Conservation (phyloP, 208 protist species). For the Acanthamoeba castellanii region DNA sequence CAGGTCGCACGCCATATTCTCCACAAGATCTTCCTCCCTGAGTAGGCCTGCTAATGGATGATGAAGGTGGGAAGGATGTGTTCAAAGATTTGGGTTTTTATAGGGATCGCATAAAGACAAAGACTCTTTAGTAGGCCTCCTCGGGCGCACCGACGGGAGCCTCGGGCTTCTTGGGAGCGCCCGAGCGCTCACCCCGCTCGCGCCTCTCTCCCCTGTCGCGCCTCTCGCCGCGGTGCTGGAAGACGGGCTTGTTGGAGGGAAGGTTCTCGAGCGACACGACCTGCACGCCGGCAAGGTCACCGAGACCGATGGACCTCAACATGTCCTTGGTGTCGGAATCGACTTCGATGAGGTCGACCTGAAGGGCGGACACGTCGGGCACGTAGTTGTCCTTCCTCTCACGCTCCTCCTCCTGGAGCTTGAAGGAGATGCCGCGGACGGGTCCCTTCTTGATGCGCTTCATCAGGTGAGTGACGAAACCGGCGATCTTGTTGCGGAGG, state of each 20-base stretch:
- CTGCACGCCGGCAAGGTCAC: slow-evolving; percentile 52
- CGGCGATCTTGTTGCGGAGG: slow-evolving; percentile 99
- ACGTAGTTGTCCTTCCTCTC: slow-evolving; percentile 99
- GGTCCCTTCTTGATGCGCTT: slow-evolving; percentile 98
- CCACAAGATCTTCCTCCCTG: no score
- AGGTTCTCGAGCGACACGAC: slow-evolving; percentile 58
- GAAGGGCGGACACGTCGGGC: slow-evolving; percentile 95
- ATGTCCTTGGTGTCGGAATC: slow-evolving; percentile 83
- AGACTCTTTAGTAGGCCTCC: slow-evolving; percentile 39
- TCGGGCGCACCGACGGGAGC: slow-evolving; percentile 17
- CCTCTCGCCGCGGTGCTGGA: slow-evolving; percentile 6
- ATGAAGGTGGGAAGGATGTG: not conserved
- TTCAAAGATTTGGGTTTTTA: not conserved
- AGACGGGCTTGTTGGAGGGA: slow-evolving; percentile 16
- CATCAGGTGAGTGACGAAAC: slow-evolving; percentile 99
- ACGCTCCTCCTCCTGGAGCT: slow-evolving; percentile 99
- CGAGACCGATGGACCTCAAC: slow-evolving; percentile 77
- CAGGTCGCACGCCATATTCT: no score
- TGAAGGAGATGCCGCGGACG: slow-evolving; percentile 99
- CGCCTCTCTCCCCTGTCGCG: not conserved
- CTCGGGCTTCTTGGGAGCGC: slow-evolving; percentile 39
- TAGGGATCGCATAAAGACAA: slow-evolving; percentile 5
- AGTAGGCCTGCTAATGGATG: no score
- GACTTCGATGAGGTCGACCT: slow-evolving; percentile 81
- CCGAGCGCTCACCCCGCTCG: not conserved